phyloP scores from a whole-genome alignment of 495 filamentous ascomycete genomes.

The Tuber borchii region DNA sequence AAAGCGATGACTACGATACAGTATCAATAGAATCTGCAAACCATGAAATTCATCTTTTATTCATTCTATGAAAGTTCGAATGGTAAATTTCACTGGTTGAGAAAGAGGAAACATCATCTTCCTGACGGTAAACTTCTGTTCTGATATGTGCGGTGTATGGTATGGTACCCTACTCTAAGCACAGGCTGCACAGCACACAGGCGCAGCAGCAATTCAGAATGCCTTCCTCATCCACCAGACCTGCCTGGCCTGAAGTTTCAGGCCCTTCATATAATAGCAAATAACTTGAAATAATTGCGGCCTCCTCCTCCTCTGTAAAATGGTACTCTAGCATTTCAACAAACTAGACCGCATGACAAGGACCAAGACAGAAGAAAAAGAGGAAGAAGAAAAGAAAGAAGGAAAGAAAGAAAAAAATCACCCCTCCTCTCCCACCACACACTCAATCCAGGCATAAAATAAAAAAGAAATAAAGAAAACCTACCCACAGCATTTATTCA shows the following conservation, averaged over 20 bases:
- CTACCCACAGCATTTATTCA: neutral
- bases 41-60: neutral
- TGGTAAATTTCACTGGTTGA: neutral
- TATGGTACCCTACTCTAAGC: neutral
- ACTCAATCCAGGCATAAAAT: neutral
- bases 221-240: neutral
- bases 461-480: neutral
- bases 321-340: neutral
- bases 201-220: neutral
- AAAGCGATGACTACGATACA: neutral
- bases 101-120: neutral
- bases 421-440: neutral
- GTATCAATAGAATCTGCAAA: neutral
- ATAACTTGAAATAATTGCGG: neutral
- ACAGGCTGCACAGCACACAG: neutral
- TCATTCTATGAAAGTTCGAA: neutral
- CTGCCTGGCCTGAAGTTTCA: neutral
- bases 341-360: neutral
- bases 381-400: neutral
- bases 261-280: neutral
- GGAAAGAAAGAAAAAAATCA: neutral
- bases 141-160: no score
- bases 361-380: neutral
- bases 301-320: neutral
- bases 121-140: neutral